Evolutionary conservation across 2,329 filamentous ascomycete genomes (phyloP), one percentile per base, ranked within the genome.

Genomic region (Fusarium concolor): DNA sequence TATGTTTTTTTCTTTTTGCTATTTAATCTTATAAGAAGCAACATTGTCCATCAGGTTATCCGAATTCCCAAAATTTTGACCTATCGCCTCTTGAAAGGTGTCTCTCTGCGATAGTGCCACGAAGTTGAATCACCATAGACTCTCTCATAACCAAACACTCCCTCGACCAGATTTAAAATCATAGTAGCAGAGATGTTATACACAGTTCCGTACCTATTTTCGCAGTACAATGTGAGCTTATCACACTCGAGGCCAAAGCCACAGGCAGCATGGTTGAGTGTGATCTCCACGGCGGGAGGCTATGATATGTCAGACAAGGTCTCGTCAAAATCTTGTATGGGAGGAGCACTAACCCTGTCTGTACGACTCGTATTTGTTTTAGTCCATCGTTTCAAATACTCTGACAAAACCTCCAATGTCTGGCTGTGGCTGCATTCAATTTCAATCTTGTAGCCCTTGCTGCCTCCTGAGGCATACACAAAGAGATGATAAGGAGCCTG

Each of bases 371-470:
- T 76, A 53, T 85, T 84, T 10, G 78, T 73, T 39, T 80, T 78
- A 44, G 79, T 82, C 83, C 83, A 86, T 35, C 79, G 79, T 71
- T 79, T 79, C 3, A 86, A 71, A 58, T 86, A 86, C 2, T 80
- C 78, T 5, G 77, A 76, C 9, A 86, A 68, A 17, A 85, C 72
- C 52, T 82, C 75, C 28, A 86, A 70, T 1, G 81, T 83, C 6
- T 79, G 79, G 39, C 79, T 80, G 71, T 87, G 85, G 47, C 82
- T 86, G 50, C 80, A 78, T 47, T 84, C 79, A 12, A 86, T 73
- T 46, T 81, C 79, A 11, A 86, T 76, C 22, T 68, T 71, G 10
- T 67, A 6, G n/a, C n/a, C 63, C 8, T 62, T 68, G 18, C 75
- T 31, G 20, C 18, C 14, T 31, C 9, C 73, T 12, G 69, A 65